These are phyloP conservation scores for Digitaria exilis DNA, from an alignment of 202 grass and related monocot species.

Conservation along the genomic window DNA sequence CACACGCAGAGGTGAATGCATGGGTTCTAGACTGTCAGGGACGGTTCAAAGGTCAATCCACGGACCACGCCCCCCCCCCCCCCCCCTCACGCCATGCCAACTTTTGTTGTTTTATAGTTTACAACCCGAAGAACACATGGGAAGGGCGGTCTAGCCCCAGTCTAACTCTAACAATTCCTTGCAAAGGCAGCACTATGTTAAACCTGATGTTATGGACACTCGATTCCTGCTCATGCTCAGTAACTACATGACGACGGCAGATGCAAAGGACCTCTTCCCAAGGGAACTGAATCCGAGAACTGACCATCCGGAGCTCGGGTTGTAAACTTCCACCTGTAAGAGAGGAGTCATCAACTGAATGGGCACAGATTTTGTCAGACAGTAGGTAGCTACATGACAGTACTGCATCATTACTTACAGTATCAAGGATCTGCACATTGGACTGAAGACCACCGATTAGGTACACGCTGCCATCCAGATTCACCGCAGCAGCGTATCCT, in stretches of 20 bases:
- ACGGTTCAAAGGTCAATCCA: neutral
- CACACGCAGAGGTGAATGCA: neutral
- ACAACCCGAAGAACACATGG: neutral
- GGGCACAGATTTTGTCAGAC: neutral
- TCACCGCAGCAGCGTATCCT: conserved; percentile 68
- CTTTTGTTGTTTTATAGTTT: neutral
- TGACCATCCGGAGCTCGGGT: conserved; percentile 53
- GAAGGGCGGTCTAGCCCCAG: neutral
- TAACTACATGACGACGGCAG: conserved; percentile 54
- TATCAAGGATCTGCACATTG: conserved; percentile 58
- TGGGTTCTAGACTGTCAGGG: neutral
- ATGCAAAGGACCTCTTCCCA: conserved; percentile 74
- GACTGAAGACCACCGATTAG: conserved; percentile 62
- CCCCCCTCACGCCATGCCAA: neutral
- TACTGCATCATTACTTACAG: conserved; percentile 37
- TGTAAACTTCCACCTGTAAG: conserved; percentile 78
- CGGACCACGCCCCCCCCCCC: neutral
- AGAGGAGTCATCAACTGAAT: neutral
- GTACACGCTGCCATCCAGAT: conserved; percentile 52
- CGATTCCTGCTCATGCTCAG: neutral
- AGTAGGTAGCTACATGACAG: conserved; percentile 4
- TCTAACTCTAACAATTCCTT: conserved; percentile 1
- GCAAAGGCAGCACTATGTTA: conserved; percentile 14
- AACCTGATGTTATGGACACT: conserved; percentile 20
- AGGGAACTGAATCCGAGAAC: conserved; percentile 45